Conservation (phyloP, 768 basidiomycete species). For the Dictyophora rubrovolvata region DNA sequence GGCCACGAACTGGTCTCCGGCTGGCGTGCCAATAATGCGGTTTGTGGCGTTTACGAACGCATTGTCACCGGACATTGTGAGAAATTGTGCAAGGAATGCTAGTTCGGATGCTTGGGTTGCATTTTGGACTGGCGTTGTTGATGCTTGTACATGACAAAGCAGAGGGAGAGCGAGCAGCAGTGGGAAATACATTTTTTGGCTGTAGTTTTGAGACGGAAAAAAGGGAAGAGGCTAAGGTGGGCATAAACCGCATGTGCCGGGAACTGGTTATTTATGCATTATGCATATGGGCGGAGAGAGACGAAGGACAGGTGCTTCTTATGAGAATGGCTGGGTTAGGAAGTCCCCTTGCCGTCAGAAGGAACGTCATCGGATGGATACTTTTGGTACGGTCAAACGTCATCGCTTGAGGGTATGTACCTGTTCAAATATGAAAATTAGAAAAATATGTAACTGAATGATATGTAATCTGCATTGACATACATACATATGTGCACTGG, state of each 20-base stretch:
- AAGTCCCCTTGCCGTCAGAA: background rate
- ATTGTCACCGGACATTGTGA: background rate
- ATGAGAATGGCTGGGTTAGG: background rate
- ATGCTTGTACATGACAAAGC: background rate
- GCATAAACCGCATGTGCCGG: background rate
- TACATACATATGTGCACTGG: no score
- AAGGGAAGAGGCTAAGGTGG: background rate
- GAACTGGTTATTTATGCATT: no score
- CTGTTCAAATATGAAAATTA: no score
- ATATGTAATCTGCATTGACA: no score
- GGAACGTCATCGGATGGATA: background rate
- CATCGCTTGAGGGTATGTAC: background rate
- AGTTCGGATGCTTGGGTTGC: background rate
- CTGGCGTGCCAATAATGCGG: background rate
- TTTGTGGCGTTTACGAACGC: background rate
- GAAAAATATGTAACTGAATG: no score
- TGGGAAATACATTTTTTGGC: background rate
- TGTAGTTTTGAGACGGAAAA: background rate
- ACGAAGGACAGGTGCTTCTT: background rate
- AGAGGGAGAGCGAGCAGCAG: background rate
- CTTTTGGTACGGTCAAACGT: background rate
- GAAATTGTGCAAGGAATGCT: background rate
- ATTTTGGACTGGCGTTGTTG: background rate
- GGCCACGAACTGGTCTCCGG: background rate
- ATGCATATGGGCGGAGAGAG: no score